Evolutionary conservation across 306 rosid genomes (phyloP).

Genomic region (Cyamopsis tetragonoloba): DNA sequence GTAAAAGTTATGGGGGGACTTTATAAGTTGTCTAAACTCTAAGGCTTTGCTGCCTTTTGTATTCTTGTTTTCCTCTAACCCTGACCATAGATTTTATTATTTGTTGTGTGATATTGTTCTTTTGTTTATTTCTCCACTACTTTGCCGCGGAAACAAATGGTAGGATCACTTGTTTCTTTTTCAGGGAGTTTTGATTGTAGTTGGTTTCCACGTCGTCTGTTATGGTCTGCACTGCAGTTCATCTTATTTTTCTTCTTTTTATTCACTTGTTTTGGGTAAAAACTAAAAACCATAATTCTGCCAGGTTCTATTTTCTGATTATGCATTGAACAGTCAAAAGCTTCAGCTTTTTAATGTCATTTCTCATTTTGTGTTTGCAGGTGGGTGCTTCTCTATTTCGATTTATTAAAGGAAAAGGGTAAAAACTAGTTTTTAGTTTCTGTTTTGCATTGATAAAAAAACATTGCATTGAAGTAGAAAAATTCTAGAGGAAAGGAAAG

Average conservation of each 20-base stretch:
- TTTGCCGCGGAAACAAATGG: not conserved
- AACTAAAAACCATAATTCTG: not conserved
- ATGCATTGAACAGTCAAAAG: not conserved
- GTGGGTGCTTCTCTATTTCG: constrained; percentile 75
- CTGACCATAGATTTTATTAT: not conserved
- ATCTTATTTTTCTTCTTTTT: not conserved
- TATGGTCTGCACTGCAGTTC: not conserved
- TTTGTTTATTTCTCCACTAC: not conserved
- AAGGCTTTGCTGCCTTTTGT: constrained; percentile 3
- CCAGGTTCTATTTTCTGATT: constrained; percentile 17
- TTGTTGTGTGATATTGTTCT: not conserved
- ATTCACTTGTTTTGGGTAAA: no score
- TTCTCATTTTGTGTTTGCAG: constrained; percentile 50
- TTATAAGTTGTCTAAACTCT: constrained; percentile 6
- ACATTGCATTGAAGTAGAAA: constrained; percentile 4
- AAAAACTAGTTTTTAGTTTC: constrained; percentile 23
- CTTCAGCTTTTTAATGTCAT: not conserved
- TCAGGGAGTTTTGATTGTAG: not conserved
- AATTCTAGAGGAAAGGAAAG: constrained; percentile 1
- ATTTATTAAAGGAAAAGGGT: constrained; percentile 86
- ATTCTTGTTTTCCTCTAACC: not conserved
- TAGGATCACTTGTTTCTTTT: constrained; percentile 9
- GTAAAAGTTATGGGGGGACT: not conserved
- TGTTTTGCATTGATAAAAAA: not conserved
- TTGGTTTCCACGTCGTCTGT: not conserved